These are phyloP conservation scores for Serendipita vermifera DNA, from an alignment of 768 basidiomycete genomes.

Conservation along the genomic window DNA sequence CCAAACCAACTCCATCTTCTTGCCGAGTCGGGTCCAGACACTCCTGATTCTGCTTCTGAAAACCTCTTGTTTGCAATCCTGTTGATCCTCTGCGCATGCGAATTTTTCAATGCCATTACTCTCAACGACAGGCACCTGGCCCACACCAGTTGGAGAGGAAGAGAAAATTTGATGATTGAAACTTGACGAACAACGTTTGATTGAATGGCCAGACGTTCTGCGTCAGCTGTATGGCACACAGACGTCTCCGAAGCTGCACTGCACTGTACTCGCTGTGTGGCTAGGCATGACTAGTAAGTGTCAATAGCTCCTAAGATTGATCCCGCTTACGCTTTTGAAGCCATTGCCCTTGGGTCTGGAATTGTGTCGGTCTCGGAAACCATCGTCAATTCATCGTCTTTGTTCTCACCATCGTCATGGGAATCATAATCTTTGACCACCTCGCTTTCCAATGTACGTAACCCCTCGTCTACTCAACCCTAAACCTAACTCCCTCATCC, in stretches of 20 bases:
- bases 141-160: conserved; percentile 63
- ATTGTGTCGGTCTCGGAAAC: conserved; percentile 90
- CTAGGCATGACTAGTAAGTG: conserved; percentile 84
- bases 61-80: conserved; percentile 65
- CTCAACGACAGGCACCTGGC: conserved; percentile 84
- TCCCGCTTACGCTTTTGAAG: conserved; percentile 27
- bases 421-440: conserved; percentile 70
- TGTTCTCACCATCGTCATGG: conserved; percentile 69
- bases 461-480: not conserved
- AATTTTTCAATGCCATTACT: conserved; percentile 80
- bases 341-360: conserved; percentile 99
- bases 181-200: conserved; percentile 71
- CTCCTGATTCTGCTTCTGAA: conserved; percentile 57
- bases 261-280: conserved; percentile 77
- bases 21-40: conserved; percentile 29
- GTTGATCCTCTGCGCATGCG: conserved; percentile 64
- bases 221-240: conserved; percentile 87
- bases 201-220: conserved; percentile 96
- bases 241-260: conserved; percentile 89
- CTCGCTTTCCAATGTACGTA: conserved; percentile 69
- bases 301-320: not conserved
- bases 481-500: conserved; percentile 5
- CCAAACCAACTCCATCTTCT: not conserved
- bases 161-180: conserved; percentile 85
- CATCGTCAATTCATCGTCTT: conserved; percentile 96